These are phyloP conservation scores for Haplosporangium sp. DNA, from an alignment of 371 early-diverging fungal species.

Conservation along the genomic window DNA sequence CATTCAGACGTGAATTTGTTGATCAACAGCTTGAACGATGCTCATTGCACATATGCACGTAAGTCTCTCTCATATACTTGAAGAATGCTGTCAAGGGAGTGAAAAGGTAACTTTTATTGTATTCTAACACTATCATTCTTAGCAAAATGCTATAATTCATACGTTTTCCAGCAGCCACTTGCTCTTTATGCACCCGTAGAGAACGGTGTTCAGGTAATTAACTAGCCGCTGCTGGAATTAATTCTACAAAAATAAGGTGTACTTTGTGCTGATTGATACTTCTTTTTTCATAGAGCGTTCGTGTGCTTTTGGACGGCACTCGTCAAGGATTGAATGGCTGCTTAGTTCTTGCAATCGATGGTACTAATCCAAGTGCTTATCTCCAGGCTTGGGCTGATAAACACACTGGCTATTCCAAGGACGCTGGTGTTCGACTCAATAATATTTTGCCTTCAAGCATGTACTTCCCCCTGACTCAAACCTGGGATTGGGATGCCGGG, in stretches of 20 bases:
- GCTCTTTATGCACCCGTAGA: conserved; percentile 23
- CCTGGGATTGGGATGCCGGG: conserved; percentile 9
- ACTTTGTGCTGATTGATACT: conserved; percentile 1
- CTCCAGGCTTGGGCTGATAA: conserved; percentile 17
- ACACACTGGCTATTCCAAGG: conserved; percentile 12
- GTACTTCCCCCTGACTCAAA: conserved; percentile 5
- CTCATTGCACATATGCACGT: conserved; percentile 19
- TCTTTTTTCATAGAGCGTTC: too few species aligned
- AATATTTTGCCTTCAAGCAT: conserved; percentile 1
- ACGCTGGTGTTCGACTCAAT: conserved; percentile 29
- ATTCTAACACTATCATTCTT: not conserved
- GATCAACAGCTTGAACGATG: conserved; percentile 23
- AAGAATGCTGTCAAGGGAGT: not conserved
- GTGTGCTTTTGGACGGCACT: not conserved
- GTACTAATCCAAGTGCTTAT: conserved; percentile 1
- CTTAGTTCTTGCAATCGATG: conserved; percentile 21
- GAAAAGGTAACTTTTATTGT: not conserved
- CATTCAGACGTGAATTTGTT: conserved; percentile 7
- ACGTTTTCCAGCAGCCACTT: conserved; percentile 13
- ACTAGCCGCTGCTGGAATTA: not conserved
- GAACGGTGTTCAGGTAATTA: conserved; percentile 29
- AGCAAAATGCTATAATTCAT: conserved; percentile 19
- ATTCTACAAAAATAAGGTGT: not conserved
- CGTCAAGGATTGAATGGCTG: conserved; percentile 14
- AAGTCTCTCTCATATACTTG: not conserved